Evolutionary conservation across 495 filamentous ascomycete species (phyloP), one percentile per base, ranked within the genome.

Genomic region (Talaromyces stipitatus): DNA sequence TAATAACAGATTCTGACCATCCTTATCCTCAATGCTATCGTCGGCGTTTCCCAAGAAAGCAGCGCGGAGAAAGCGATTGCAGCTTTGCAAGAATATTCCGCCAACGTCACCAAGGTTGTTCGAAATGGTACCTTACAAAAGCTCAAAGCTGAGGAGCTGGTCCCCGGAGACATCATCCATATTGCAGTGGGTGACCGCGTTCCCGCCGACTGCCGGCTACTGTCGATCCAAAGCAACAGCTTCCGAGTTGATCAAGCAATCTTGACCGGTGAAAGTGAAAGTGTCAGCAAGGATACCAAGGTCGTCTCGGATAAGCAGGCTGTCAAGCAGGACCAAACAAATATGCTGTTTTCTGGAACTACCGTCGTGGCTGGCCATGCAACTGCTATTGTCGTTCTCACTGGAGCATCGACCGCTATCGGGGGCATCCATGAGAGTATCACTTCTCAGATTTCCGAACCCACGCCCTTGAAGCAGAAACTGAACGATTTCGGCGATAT

Each of bases 401-500:
- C 95, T 48, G 95, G 95, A 60, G 80, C 83, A 10, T 87, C 85
- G 56, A 99, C 95, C 6, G 95, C 95, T 26, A 97, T 99, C 71
- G 95, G 95, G 60, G 95, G 96, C 69, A 99, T 99, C 62, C 95
- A 99, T 67, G 92, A 96, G 67, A 97, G 91, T 73, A 99, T 99
- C 65, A 91, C 91, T 1, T 87, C 92, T 30, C 95, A 99, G 69
- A 99, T 99, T 64, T 97, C 94, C 20, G 89, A 95, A 65, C 95
- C 95, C 1, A 99, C 95, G 2, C 95, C 95, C 8, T 66, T 99
- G 67, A 99, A 99, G 77, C 88, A 97, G 75, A 99, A 99, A 77
- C 76, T 99, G 56, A 97, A 99, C 65, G 91, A 97, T 66, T 99
- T 99, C 66, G 95, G 95, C 54, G 95, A 99, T 69, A 85, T 85